Evolutionary conservation across 1,284 basidiomycete species (phyloP).

Genomic region (Ceratobasidium sp.): DNA sequence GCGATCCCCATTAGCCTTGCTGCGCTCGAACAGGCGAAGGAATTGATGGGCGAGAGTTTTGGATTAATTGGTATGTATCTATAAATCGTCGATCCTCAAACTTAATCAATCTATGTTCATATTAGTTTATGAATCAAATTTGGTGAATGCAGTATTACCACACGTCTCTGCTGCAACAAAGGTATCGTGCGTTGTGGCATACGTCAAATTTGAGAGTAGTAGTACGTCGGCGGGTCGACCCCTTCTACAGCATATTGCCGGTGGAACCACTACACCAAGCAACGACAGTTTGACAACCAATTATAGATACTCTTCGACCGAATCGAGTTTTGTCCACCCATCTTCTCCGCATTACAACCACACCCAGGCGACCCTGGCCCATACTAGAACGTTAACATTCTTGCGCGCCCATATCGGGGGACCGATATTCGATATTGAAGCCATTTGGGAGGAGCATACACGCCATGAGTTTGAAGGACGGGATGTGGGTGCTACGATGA

Average conservation of each 20-base stretch:
- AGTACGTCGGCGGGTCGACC: not conserved
- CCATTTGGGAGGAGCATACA: conserved; percentile 61
- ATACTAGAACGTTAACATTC: conserved; percentile 34
- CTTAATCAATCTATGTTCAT: not conserved
- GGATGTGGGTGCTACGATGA: conserved; percentile 61
- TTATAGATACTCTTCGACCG: not conserved
- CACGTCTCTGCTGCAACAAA: not conserved
- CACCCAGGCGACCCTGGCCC: conserved; percentile 30
- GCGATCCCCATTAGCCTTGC: not conserved
- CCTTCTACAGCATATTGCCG: conserved; percentile 1
- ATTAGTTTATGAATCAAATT: conserved; percentile 19
- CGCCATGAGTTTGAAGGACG: conserved; percentile 59
- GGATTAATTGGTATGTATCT: conserved; percentile 27
- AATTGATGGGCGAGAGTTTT: conserved; percentile 2
- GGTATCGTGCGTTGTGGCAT: conserved; percentile 10
- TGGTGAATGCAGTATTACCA: not conserved
- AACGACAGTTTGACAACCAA: too few relatives aligned
- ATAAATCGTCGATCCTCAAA: not conserved
- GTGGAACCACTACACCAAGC: too few relatives aligned
- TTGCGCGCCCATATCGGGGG: conserved; percentile 48
- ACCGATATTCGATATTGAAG: conserved; percentile 58
- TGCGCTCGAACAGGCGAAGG: not conserved
- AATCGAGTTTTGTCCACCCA: conserved; percentile 18
- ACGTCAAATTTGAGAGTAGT: not conserved
- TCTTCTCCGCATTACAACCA: conserved; percentile 24